Evolutionary conservation across 2,329 filamentous ascomycete species (phyloP).

Genomic region (Pseudopyrenochaeta lycopersici): DNA sequence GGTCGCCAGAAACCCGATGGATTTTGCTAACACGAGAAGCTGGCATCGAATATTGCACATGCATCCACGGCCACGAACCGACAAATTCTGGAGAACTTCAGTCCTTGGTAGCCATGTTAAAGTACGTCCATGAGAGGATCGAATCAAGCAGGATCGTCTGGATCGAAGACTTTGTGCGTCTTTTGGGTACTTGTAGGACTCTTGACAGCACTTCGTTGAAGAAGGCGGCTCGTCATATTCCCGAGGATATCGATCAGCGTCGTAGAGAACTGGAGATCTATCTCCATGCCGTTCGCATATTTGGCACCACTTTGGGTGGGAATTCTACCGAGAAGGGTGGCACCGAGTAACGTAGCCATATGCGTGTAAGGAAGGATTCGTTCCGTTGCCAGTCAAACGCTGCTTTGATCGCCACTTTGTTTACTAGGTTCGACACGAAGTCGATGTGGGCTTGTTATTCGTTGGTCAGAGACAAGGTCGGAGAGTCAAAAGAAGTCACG

Average conservation of each 20-base stretch:
- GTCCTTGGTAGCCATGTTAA: not conserved
- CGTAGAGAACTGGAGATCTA: not conserved
- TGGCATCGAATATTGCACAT: not conserved
- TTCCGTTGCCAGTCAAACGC: not conserved
- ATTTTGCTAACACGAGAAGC: not conserved
- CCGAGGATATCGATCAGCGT: not conserved
- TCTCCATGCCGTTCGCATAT: not conserved
- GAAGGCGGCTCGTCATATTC: not conserved
- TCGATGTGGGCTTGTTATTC: not conserved
- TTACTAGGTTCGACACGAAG: not conserved
- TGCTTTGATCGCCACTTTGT: not conserved
- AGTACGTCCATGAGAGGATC: not conserved
- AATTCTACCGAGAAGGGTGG: not conserved
- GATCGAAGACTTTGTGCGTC: not conserved
- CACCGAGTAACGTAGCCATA: not conserved
- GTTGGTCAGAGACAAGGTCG: not conserved
- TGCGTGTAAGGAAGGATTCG: not conserved
- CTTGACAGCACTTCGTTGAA: not conserved
- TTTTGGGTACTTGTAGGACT: not conserved
- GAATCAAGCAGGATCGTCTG: not conserved
- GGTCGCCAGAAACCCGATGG: not conserved
- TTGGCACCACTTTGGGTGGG: not conserved
- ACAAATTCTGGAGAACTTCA: not conserved
- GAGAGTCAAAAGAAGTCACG: not conserved
- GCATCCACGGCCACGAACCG: not conserved